Evolutionary conservation across 2,329 filamentous ascomycete genomes (phyloP).

Genomic region (Arthrobotrys iridis): DNA sequence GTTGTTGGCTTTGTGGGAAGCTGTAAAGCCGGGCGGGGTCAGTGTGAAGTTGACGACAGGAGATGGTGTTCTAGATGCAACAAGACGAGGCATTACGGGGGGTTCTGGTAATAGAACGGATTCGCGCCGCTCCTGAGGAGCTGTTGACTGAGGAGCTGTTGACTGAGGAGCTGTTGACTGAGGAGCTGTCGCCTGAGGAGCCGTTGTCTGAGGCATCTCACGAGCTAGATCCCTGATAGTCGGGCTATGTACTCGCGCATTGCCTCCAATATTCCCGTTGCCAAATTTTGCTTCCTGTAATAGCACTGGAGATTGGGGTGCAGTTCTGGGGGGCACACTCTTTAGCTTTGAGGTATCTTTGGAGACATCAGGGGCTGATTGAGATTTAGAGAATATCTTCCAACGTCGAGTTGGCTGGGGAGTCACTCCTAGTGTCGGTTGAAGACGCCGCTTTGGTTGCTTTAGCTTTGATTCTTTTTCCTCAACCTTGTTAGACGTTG

Average conservation of each 20-base stretch:
- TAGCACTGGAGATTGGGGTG: slow-evolving; percentile 34
- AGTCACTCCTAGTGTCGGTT: slow-evolving; percentile 21
- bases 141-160: background rate
- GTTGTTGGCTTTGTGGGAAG: slow-evolving; percentile 1
- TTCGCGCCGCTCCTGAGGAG: slow-evolving; percentile 31
- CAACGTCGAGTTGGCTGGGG: slow-evolving; percentile 35
- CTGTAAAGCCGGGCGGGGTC: slow-evolving; percentile 7
- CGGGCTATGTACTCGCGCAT: slow-evolving; percentile 34
- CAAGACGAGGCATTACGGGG: slow-evolving; percentile 36
- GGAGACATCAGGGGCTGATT: slow-evolving; percentile 43
- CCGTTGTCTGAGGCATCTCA: slow-evolving; percentile 3
- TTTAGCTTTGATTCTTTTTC: slow-evolving; percentile 40
- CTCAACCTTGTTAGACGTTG: slow-evolving; percentile 14
- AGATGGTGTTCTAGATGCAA: slow-evolving; percentile 33
- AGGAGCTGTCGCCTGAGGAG: no score
- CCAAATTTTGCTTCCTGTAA: slow-evolving; percentile 32
- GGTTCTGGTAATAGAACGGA: slow-evolving; percentile 43
- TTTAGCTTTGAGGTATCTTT: slow-evolving; percentile 22
- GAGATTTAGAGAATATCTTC: slow-evolving; percentile 40
- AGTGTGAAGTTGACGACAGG: slow-evolving; percentile 35
- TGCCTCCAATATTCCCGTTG: slow-evolving; percentile 20
- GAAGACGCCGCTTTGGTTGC: slow-evolving; percentile 19
- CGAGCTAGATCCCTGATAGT: background rate
- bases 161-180: no score
- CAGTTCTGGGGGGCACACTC: slow-evolving; percentile 16